These are phyloP conservation scores for Paramyrothecium sp. DNA, from an alignment of 2,329 filamentous ascomycete genomes.

Conservation along the genomic window DNA sequence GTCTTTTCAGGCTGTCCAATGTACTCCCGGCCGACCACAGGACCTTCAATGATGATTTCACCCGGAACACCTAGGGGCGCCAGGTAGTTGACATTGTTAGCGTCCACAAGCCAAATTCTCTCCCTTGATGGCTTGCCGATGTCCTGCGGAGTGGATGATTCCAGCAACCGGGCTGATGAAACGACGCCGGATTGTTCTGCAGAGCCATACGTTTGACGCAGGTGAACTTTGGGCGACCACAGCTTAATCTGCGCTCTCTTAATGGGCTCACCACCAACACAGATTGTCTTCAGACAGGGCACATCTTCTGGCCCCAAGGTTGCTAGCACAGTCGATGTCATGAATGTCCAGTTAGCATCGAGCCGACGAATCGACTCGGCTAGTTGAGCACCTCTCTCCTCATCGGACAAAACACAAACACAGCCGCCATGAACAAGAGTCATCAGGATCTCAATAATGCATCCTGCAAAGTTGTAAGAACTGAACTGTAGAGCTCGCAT, in stretches of 20 bases:
- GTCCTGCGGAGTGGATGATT: background rate
- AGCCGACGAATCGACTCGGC: background rate
- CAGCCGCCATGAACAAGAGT: slow-evolving; percentile 14
- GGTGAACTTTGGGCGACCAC: background rate
- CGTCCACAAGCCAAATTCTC: background rate
- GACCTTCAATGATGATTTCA: background rate
- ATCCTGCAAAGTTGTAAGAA: slow-evolving; percentile 14
- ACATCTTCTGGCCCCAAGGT: background rate
- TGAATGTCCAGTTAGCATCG: background rate
- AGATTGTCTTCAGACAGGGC: background rate
- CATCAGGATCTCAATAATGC: background rate
- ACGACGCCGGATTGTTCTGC: background rate
- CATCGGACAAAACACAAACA: slow-evolving; percentile 29
- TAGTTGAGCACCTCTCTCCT: slow-evolving; percentile 31
- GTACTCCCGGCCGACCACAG: background rate
- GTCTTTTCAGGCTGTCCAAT: slow-evolving; percentile 12
- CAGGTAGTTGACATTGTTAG: background rate
- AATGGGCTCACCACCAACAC: background rate
- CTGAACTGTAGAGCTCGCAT: slow-evolving; percentile 21
- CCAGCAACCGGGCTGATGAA: background rate
- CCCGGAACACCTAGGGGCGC: background rate
- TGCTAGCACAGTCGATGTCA: background rate
- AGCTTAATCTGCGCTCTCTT: background rate
- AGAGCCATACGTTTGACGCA: background rate
- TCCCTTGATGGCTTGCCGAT: background rate